Conservation (phyloP, 75 land plant genomes). For the Adiantum capillusveneris region DNA sequence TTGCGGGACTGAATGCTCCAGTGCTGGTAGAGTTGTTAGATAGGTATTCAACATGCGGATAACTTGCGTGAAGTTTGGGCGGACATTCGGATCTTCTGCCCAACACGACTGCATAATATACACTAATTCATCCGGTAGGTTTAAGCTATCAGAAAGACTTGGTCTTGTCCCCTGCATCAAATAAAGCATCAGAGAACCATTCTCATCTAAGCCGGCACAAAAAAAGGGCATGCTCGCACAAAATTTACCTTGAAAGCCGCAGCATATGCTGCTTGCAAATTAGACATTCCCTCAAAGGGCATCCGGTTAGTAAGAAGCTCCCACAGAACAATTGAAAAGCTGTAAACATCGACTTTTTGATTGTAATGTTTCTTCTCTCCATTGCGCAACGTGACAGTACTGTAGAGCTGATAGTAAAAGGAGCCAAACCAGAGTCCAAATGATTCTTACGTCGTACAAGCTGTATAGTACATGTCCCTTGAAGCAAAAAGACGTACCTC, state of each 20-base stretch:
- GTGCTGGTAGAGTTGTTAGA: conserved; percentile 23
- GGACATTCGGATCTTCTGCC: conserved; percentile 76
- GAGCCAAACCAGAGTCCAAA: too few species aligned
- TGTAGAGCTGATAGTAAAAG: conserved; percentile 46
- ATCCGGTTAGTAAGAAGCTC: conserved; percentile 39
- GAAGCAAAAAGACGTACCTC: conserved; percentile 39
- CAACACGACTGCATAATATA: conserved; percentile 73
- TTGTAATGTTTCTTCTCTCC: conserved; percentile 47
- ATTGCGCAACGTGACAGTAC: conserved; percentile 24
- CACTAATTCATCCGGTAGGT: conserved; percentile 63
- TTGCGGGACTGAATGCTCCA: conserved; percentile 5
- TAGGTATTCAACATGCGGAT: conserved; percentile 27
- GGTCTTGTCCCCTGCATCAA: conserved; percentile 71
- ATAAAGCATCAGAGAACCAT: too few species aligned
- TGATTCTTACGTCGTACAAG: too few species aligned
- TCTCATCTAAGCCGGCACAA: too few species aligned
- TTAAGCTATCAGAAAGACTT: conserved; percentile 36
- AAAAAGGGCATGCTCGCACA: too few species aligned
- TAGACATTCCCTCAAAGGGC: conserved; percentile 43
- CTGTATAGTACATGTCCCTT: too few species aligned
- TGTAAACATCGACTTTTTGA: conserved; percentile 50
- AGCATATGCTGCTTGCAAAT: conserved; percentile 42
- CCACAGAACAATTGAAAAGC: conserved; percentile 48
- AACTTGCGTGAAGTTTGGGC: conserved; percentile 89
- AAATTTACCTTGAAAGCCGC: conserved; percentile 26